Conservation (phyloP, 805 yeast species). For the Ogataea allantospora region DNA sequence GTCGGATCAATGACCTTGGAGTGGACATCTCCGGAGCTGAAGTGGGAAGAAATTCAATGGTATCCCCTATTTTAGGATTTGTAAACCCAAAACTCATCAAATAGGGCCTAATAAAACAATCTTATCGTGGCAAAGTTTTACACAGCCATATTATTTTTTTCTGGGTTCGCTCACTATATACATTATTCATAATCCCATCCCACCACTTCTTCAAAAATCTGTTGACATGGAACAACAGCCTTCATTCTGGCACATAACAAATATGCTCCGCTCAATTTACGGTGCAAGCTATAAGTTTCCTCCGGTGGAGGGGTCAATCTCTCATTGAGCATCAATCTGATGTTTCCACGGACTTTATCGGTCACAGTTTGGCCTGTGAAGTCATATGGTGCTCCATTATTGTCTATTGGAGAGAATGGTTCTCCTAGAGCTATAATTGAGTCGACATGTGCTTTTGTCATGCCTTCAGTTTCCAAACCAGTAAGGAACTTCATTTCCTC, state of each 20-base stretch:
- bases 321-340: constrained; percentile 86
- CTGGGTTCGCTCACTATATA: constrained; percentile 1
- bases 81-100: constrained; percentile 4
- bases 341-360: constrained; percentile 85
- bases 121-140: constrained; percentile 4
- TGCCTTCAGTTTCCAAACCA: constrained; percentile 81
- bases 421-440: constrained; percentile 90
- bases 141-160: constrained; percentile 8
- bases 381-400: constrained; percentile 55
- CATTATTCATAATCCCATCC: constrained; percentile 42
- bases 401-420: constrained; percentile 66
- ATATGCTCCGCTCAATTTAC: constrained; percentile 93
- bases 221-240: constrained; percentile 79
- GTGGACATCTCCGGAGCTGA: constrained; percentile 4
- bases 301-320: constrained; percentile 97
- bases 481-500: constrained; percentile 81
- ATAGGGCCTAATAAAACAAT: background rate
- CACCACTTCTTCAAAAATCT: constrained; percentile 72
- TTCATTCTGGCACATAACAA: constrained; percentile 80
- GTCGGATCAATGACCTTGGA: constrained; percentile 8
- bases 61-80: constrained; percentile 1
- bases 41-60: constrained; percentile 6
- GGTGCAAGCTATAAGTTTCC: constrained; percentile 93
- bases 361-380: constrained; percentile 88
- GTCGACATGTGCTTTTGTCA: constrained; percentile 91